Evolutionary conservation across 108 stramenopile genomes (phyloP), one percentile per base, ranked within the genome.

Genomic region (Skeletonema potamos): DNA sequence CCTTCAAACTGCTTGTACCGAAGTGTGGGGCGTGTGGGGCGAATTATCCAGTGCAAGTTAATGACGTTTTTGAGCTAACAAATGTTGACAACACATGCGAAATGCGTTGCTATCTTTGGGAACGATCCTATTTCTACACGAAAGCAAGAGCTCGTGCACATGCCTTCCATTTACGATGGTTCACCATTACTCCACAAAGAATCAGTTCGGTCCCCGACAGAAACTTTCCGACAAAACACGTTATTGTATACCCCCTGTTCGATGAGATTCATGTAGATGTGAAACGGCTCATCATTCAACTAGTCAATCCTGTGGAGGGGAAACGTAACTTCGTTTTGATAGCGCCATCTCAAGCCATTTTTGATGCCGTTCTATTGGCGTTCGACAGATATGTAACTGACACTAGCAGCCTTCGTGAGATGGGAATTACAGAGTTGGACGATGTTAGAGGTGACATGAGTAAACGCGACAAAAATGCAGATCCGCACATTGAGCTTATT

Each of bases 121-220:
- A 92, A 60, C 65, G 77, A 24, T 87, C 85, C 6, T 55, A 73
- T 5, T 92, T 92, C 56, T 92, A 92, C 66, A 82, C 69, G 46
- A 87, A 85, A 63, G 86, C 86, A 15, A 56, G 68, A 18, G 76
- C 86, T 61, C 84, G 74, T 15, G 58, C 66, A 0, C 68, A 86
- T 74, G 91, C 83, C 15, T 92, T 88, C 77, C 79, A 86, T 46
- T 64, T 89, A 34, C 75, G 88, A 30, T 89, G 88, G 88, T 92
- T 92, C 55, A 84, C 76, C 44, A 74, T 92, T 30, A 77, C 84
- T 11, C 62, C 77, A 15, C 60, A 81, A 27, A 58, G 64, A 62
- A 76, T 92, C n/a, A 29, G 51, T n/a, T 86, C 84, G 9, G 82
- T 89, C 15, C 85, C 87, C 2, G 73, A 86, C 70, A 77, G 91